Evolutionary conservation across 495 filamentous ascomycete genomes (phyloP).

Genomic region (Lasiosphaeria ovina): DNA sequence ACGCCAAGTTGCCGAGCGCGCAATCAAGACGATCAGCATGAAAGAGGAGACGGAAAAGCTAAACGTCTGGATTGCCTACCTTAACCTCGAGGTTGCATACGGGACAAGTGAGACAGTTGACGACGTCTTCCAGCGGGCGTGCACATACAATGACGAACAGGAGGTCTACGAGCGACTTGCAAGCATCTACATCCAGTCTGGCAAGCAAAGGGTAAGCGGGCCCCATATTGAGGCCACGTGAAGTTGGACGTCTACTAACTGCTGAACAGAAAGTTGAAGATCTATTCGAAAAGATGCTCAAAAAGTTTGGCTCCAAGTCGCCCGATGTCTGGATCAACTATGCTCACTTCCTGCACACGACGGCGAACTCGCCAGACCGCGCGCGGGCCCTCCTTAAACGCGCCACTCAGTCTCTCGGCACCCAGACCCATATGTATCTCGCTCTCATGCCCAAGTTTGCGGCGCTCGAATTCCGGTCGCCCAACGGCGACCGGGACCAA

Average conservation of each 20-base stretch:
- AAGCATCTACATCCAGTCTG: constrained; percentile 91
- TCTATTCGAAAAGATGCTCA: constrained; percentile 79
- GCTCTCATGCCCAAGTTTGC: constrained; percentile 82
- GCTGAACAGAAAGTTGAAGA: constrained; percentile 75
- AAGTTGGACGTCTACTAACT: constrained; percentile 16
- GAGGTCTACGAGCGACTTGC: constrained; percentile 87
- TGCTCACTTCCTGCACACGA: constrained; percentile 83
- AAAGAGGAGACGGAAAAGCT: constrained; percentile 84
- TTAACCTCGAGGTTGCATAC: constrained; percentile 92
- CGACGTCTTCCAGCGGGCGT: constrained; percentile 86
- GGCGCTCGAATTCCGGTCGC: constrained; percentile 82
- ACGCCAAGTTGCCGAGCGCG: constrained; percentile 82
- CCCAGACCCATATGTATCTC: constrained; percentile 61
- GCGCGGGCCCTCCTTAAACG: constrained; percentile 80
- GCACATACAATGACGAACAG: constrained; percentile 87
- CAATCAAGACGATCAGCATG: constrained; percentile 83
- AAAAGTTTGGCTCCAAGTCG: constrained; percentile 78
- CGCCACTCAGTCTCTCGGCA: constrained; percentile 75
- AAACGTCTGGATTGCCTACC: constrained; percentile 89
- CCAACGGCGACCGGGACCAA: constrained; percentile 81
- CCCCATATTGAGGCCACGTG: neutral
- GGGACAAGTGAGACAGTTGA: constrained; percentile 82
- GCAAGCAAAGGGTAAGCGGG: constrained; percentile 63
- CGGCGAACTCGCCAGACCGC: constrained; percentile 61
- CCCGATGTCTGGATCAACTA: constrained; percentile 90